phyloP scores from a whole-genome alignment of 1,284 basidiomycete species.

The Malassezia furfur region DNA sequence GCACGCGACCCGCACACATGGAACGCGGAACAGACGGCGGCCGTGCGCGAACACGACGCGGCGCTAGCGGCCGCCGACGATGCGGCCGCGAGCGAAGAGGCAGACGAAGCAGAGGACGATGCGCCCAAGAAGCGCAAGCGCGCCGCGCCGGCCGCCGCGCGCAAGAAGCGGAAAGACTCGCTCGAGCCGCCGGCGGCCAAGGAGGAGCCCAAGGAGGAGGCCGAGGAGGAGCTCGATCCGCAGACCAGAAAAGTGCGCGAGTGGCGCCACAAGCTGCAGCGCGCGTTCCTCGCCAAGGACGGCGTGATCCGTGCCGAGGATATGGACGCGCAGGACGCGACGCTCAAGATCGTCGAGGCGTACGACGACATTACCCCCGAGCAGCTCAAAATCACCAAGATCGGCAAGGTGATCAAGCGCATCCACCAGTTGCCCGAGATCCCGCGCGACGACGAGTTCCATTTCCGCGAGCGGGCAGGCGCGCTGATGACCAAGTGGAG shows the following conservation, averaged over 20 bases:
- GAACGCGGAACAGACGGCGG: constrained; percentile 34
- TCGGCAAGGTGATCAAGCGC: constrained; percentile 95
- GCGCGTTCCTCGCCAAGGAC: constrained; percentile 65
- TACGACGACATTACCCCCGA: constrained; percentile 72
- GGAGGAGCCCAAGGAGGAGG: constrained; percentile 53
- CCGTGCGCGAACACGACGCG: constrained; percentile 25
- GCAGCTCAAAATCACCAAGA: constrained; percentile 78
- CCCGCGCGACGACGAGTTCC: constrained; percentile 72
- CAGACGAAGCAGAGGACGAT: constrained; percentile 61
- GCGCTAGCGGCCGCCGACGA: constrained; percentile 57
- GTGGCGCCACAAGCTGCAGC: constrained; percentile 83
- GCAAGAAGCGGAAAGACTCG: constrained; percentile 27
- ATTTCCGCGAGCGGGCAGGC: constrained; percentile 65
- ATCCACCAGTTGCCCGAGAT: constrained; percentile 64
- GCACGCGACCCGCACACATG: constrained; percentile 66
- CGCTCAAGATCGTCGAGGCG: constrained; percentile 73
- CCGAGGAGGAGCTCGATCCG: constrained; percentile 53
- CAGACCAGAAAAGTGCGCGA: constrained; percentile 56
- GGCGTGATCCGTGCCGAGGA: constrained; percentile 42
- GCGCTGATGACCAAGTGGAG: constrained; percentile 51
- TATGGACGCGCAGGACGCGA: constrained; percentile 56
- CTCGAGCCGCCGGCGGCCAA: constrained; percentile 30
- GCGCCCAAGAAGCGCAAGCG: constrained; percentile 50
- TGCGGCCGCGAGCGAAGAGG: constrained; percentile 55
- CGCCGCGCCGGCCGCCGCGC: constrained; percentile 31